Base-by-base conservation (phyloP, 768 basidiomycete species). In the Sistotremastrum suecicum region DNA sequence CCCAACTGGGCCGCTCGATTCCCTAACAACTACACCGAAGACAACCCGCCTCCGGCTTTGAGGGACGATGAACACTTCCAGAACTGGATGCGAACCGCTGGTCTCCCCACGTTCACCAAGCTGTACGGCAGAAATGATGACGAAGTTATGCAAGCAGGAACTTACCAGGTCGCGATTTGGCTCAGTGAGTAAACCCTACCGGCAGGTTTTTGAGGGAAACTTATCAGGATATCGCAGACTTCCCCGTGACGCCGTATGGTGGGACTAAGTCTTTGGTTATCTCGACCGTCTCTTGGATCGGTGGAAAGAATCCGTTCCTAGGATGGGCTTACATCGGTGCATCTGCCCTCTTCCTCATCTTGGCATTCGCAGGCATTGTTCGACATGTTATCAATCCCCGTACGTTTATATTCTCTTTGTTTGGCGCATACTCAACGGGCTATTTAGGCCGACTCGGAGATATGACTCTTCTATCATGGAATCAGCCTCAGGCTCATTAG, bases 81-180 rank as follows among this genome's bases (percentile, higher is more conserved):
- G 64, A 92, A 94, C 59, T 99, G 95, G 95, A 99, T 99, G 95
- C 77, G 94, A 48, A 95, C 92, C 2, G 89, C 95, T 1, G 95
- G 94, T 8, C 63, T 98, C 41, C 95, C 95, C 6, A 97, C 94
- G 5, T 99, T 99, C 62, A 80, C 89, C 33, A 98, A 99, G 65
- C 67, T 99, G 20, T 97, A 84, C 57, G 91, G 83, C 10, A 72
- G 94, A 51, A 98, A 97, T 59, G 92, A 98, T 56, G 61, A 75
- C 31, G 71, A 82, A 43, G 66, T 63, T 28, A 76, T 99, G 70
- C 53, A 55, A 12, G 70, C 76, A 45, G 95, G 91, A 5, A 69
- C 62, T 32, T 98, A 98, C 60, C 66, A 72, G 50, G 74, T 98
- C 46, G 64, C 69, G 30, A 73, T 91, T 48, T 76, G 77, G 53